phyloP scores from a whole-genome alignment of 2,329 filamentous ascomycete genomes.

The Geoglossum cookeanum region DNA sequence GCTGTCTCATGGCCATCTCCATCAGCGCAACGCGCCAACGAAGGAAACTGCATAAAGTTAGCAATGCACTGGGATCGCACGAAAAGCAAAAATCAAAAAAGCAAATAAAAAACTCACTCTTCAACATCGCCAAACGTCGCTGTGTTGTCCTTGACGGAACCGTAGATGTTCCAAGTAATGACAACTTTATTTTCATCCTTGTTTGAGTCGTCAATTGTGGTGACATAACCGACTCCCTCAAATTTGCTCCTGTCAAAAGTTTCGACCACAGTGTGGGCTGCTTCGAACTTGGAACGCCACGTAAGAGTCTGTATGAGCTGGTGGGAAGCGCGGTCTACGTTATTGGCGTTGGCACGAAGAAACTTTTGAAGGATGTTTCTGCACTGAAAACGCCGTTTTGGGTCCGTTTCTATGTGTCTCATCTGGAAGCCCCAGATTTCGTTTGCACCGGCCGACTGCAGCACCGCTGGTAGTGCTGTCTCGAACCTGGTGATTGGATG shows the following conservation, averaged over 20 bases:
- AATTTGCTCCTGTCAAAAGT: conserved; percentile 53
- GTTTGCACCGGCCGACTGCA: conserved; percentile 37
- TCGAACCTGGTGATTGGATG: conserved; percentile 34
- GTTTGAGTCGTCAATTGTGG: conserved; percentile 40
- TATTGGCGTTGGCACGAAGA: conserved; percentile 69
- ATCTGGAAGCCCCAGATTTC: conserved; percentile 83
- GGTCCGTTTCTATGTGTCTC: conserved; percentile 14
- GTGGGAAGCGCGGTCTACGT: conserved; percentile 51
- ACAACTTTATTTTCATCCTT: conserved; percentile 36
- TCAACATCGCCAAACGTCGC: conserved; percentile 65
- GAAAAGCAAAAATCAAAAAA: conserved; percentile 18
- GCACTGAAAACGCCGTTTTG: conserved; percentile 37
- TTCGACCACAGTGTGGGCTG: conserved; percentile 42
- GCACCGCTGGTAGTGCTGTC: conserved; percentile 36
- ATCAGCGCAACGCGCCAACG: conserved; percentile 79
- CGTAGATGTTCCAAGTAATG: conserved; percentile 88
- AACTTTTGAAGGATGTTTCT: conserved; percentile 84
- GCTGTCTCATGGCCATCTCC: conserved; percentile 63
- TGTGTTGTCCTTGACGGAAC: conserved; percentile 62
- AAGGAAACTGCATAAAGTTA: conserved; percentile 44
- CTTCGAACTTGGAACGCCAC: conserved; percentile 65
- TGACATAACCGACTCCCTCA: conserved; percentile 60
- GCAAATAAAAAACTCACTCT: conserved; percentile 32
- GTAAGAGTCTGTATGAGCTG: conserved; percentile 64
- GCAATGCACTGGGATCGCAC: not conserved